Conservation (phyloP, 2,329 filamentous ascomycete genomes). For the Byssothecium circinans region DNA sequence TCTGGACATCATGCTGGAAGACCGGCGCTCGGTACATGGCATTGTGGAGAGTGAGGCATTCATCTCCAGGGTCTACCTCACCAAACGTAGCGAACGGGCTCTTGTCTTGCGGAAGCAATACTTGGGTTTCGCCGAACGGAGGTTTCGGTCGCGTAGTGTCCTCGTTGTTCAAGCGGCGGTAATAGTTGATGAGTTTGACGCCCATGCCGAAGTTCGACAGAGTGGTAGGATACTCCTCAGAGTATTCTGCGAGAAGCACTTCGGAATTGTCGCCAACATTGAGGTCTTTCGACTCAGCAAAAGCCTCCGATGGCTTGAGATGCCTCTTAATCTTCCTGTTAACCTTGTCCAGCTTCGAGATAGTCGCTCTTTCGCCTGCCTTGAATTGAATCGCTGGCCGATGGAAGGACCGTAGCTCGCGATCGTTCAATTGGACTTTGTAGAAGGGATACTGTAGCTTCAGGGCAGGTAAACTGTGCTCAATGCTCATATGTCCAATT, state of each 20-base stretch:
- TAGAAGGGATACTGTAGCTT: constrained; percentile 97
- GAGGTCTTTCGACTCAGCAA: constrained; percentile 77
- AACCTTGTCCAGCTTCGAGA: constrained; percentile 67
- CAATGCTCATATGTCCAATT: constrained; percentile 86
- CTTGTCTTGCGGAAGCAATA: constrained; percentile 88
- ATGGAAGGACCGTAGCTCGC: constrained; percentile 80
- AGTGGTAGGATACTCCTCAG: constrained; percentile 87
- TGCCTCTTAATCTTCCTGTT: constrained; percentile 82
- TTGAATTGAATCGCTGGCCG: constrained; percentile 76
- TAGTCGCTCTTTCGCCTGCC: constrained; percentile 68
- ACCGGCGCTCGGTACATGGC: constrained; percentile 93
- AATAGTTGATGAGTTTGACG: constrained; percentile 94
- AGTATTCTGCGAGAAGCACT: constrained; percentile 89
- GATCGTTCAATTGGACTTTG: constrained; percentile 74
- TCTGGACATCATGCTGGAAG: constrained; percentile 78
- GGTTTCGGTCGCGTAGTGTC: constrained; percentile 74
- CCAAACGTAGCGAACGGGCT: constrained; percentile 96
- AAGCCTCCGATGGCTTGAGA: constrained; percentile 76
- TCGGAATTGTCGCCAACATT: constrained; percentile 87
- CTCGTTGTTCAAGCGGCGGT: constrained; percentile 77
- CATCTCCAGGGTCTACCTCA: constrained; percentile 86
- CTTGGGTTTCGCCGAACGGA: constrained; percentile 85
- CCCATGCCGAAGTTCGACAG: constrained; percentile 98
- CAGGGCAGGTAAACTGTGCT: constrained; percentile 89
- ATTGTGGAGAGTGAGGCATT: constrained; percentile 88